Conservation (phyloP, 1,284 basidiomycete genomes). For the Violaceomyces palustris region DNA sequence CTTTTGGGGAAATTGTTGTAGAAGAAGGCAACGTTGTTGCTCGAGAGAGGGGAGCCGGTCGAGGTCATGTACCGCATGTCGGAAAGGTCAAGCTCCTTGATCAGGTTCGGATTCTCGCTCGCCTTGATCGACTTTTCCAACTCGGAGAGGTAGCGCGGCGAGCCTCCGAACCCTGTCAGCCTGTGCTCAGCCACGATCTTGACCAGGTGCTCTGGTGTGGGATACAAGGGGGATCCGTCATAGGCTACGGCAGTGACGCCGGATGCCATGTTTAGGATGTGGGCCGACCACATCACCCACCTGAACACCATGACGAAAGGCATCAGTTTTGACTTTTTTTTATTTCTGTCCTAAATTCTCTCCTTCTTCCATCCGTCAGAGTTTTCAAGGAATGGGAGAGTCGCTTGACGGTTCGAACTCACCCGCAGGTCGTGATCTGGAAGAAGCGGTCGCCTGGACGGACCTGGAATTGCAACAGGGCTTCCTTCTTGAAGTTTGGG, state of each 20-base stretch:
- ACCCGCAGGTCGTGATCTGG: constrained; percentile 43
- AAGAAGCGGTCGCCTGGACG: constrained; percentile 40
- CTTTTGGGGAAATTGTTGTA: constrained; percentile 28
- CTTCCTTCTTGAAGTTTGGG: constrained; percentile 26
- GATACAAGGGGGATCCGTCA: constrained; percentile 51
- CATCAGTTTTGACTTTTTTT: no score
- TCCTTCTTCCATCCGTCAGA: no score
- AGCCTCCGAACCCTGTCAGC: constrained; percentile 44
- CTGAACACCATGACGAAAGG: constrained; percentile 13
- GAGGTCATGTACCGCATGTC: constrained; percentile 43
- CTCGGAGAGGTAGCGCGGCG: constrained; percentile 37
- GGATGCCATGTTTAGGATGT: constrained; percentile 30
- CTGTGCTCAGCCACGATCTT: constrained; percentile 38
- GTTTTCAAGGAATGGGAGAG: no score
- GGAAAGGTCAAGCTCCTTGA: constrained; percentile 17
- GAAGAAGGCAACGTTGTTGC: constrained; percentile 40
- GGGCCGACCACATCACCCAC: constrained; percentile 52
- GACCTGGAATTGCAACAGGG: constrained; percentile 24
- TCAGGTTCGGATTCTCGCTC: constrained; percentile 2
- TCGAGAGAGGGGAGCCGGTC: constrained; percentile 48
- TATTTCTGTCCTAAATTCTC: no score
- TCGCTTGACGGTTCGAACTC: background rate
- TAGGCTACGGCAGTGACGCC: constrained; percentile 46
- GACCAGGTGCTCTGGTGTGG: constrained; percentile 34
- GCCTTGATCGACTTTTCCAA: constrained; percentile 17